Evolutionary conservation across 2,329 filamentous ascomycete genomes (phyloP), one percentile per base, ranked within the genome.

Genomic region (Dothiorella sarmentorum): DNA sequence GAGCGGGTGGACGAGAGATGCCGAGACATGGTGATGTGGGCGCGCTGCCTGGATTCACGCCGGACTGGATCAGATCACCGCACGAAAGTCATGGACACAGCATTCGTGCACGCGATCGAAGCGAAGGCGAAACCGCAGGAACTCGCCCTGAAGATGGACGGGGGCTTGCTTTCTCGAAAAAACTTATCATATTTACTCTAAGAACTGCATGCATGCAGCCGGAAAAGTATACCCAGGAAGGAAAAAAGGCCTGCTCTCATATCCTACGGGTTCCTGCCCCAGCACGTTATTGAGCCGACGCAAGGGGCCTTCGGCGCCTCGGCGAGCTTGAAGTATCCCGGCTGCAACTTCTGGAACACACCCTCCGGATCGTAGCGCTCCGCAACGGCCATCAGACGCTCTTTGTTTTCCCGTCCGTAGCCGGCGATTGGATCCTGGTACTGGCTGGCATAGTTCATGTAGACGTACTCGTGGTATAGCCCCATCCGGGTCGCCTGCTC

Each of bases 371-470:
- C 77, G 60, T 77, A 78, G 57, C 67, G 71, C 17, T 57, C 61
- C 7, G 71, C 69, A 13, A 78, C 63, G 1, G 61, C 60, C 58
- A 67, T 66, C 63, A 79, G 57, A 27, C 62, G 68, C 24, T 63
- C 56, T 35, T 69, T 62, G 49, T 75, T 79, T 7, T 60, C 64
- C n/a, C 60, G 43, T 1, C 77, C 76, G 60, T 79, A 81, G 29
- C 73, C 71, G 4, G 65, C 59, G 37, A 80, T 63, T 1, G 75
- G 71, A 61, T 74, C 70, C 63, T 81, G 76, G 58, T 68, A 75
- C 65, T 70, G 68, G 56, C 69, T 70, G 6, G 77, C 78, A 60
- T 80, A 79, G 63, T 80, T 80, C 72, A 79, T 75, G 62, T 79
- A 80, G 22, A 77, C 62, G 58, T 69, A 80, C 29, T 67, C 59